Base-by-base conservation (phyloP, 2,329 filamentous ascomycete species). In the Penicillium sp. region DNA sequence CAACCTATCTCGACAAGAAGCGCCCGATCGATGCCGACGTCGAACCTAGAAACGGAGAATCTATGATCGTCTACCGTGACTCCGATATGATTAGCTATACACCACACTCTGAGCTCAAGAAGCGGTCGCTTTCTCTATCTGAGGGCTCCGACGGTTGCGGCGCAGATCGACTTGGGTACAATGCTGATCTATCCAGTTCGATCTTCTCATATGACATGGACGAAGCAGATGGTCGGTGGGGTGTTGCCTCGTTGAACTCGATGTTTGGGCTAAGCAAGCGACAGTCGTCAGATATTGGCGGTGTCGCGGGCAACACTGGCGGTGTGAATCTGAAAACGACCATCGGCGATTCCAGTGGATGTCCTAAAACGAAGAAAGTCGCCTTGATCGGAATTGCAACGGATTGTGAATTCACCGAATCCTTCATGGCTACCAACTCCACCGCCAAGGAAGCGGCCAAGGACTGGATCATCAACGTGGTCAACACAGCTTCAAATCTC, bases 61-160 rank as follows among this genome's bases (percentile, higher is more conserved):
- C 84, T 69, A 94, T 99, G 92, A 81, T 97, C 35, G 82, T 97
- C 1, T 97, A 90, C 82, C 85, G 92, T 61, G 92, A 97, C 69
- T 96, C 91, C 28, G 94, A 99, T 72, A 85, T 97, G 67, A 72
- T 77, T 66, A 59, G 68, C 68, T 57, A 63, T 37, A 48, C 57
- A 36, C 82, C 57, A 36, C 82, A 83, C 52, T 75, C 78, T 22
- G 88, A 93, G 60, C 73, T 94, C 64, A 89, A 85, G 75, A 89
- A 85, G 75, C 84, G 89, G 59, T 79, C 78, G 51, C 56, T 76
- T 9, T 65, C 69, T 38, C 69, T 73, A 30, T 73, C 73, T 16
- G 74, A 78, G 7, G 79, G 81, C 5, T 73, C 73, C 16, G 74
- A 78, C 6, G 79, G 81, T 4, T 99, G 94, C 72, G 79, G 80